phyloP scores from a whole-genome alignment of 352 stramenopile species.

The Phytopythium litorale region DNA sequence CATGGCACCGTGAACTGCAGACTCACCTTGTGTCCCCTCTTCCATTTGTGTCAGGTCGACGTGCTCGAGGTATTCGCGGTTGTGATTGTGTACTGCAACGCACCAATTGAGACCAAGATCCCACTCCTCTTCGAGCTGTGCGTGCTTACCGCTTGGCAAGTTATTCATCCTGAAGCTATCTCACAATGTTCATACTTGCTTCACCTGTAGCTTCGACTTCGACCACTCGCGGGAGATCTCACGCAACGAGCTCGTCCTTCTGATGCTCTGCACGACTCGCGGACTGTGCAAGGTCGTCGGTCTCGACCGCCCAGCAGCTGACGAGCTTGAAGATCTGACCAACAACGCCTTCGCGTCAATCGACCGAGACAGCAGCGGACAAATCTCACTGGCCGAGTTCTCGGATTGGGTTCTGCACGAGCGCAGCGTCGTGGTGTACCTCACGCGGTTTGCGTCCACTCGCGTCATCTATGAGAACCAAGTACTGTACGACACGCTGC shows the following conservation, averaged over 20 bases:
- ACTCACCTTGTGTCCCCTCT: neutral
- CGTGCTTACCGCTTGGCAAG: neutral
- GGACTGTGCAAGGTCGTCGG: slow-evolving; percentile 68
- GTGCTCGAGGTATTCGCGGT: slow-evolving; percentile 75
- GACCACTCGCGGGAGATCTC: slow-evolving; percentile 71
- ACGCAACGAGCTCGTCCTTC: slow-evolving; percentile 52
- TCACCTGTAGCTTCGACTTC: slow-evolving; percentile 57
- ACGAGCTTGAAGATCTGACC: slow-evolving; percentile 46
- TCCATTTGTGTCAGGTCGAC: slow-evolving; percentile 38
- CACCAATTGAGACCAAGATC: slow-evolving; percentile 58
- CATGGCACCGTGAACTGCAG: neutral
- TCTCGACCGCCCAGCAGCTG: slow-evolving; percentile 44
- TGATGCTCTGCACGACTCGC: slow-evolving; percentile 72
- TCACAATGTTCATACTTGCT: neutral
- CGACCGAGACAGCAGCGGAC: slow-evolving; percentile 42
- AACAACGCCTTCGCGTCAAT: slow-evolving; percentile 49
- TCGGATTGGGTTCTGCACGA: slow-evolving; percentile 52
- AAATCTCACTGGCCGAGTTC: slow-evolving; percentile 66
- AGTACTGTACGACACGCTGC: slow-evolving; percentile 49
- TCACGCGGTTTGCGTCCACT: slow-evolving; percentile 56
- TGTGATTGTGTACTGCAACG: slow-evolving; percentile 70
- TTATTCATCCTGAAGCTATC: neutral
- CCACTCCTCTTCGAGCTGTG: slow-evolving; percentile 68
- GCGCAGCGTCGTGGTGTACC: slow-evolving; percentile 41
- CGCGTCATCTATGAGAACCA: slow-evolving; percentile 73